Evolutionary conservation across 1,284 basidiomycete genomes (phyloP).

Genomic region (Rhodotorula sp.): DNA sequence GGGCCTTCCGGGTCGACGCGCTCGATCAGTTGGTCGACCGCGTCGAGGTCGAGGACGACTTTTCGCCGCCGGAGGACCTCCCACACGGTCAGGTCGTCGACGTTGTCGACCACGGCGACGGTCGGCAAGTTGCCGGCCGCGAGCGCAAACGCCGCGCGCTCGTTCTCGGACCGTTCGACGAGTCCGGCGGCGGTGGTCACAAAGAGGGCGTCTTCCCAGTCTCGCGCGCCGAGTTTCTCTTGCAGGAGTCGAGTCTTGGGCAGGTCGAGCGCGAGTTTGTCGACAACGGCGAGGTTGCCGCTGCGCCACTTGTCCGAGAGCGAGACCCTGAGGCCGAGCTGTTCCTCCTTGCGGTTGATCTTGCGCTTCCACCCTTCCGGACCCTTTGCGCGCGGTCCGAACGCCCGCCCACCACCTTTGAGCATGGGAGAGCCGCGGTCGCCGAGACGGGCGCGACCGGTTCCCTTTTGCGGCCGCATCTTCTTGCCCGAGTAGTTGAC

Average conservation of each 20-base stretch:
- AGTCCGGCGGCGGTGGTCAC: conserved; percentile 8
- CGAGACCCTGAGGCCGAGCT: conserved; percentile 38
- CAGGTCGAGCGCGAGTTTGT: conserved; percentile 25
- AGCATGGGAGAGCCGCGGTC: conserved; percentile 85
- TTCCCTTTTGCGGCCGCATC: conserved; percentile 87
- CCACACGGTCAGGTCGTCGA: conserved; percentile 32
- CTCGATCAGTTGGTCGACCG: conserved; percentile 32
- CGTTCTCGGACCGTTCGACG: conserved; percentile 1
- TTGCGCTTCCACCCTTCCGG: conserved; percentile 40
- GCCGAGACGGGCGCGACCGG: conserved; percentile 84
- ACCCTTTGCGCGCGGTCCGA: conserved; percentile 41
- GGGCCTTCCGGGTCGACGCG: conserved; percentile 33
- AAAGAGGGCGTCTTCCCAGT: conserved; percentile 36
- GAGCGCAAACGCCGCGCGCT: conserved; percentile 31
- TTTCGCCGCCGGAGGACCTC: conserved; percentile 37
- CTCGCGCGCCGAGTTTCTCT: conserved; percentile 17
- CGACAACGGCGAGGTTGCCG: conserved; percentile 35
- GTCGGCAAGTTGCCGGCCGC: conserved; percentile 33
- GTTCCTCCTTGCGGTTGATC: conserved; percentile 41
- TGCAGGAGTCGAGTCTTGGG: conserved; percentile 26
- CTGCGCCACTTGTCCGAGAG: conserved; percentile 40
- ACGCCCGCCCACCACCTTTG: conserved; percentile 71
- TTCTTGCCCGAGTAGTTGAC: conserved; percentile 86
- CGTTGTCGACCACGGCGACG: conserved; percentile 28
- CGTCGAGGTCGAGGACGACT: conserved; percentile 37